These are phyloP conservation scores for Fragaria iinumae DNA, from an alignment of 306 rosid genomes.

Conservation along the genomic window DNA sequence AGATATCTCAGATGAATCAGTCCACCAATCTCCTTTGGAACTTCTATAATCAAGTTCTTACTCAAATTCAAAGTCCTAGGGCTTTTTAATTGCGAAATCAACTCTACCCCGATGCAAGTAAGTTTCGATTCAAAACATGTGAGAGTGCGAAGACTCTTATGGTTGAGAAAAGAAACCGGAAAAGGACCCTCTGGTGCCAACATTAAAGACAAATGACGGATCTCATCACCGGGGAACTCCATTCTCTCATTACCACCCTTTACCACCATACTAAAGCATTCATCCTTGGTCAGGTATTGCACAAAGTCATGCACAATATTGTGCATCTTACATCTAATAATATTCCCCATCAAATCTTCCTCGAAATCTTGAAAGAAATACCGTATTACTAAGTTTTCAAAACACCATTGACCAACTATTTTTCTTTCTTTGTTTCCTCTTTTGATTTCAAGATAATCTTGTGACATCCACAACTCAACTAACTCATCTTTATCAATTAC, in stretches of 20 bases:
- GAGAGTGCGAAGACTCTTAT: not conserved
- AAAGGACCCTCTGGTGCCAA: not conserved
- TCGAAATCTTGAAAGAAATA: no score
- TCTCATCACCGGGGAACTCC: not conserved
- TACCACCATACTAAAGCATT: not conserved
- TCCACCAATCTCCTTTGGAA: not conserved
- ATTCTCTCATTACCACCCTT: not conserved
- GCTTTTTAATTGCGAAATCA: not conserved
- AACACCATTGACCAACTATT: not conserved
- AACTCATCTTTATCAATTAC: rapidly evolving
- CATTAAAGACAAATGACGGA: not conserved
- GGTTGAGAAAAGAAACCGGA: not conserved
- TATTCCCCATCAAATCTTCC: not conserved
- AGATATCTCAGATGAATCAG: conserved; percentile 2
- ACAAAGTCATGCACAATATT: not conserved
- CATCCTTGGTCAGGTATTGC: not conserved
- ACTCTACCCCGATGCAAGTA: not conserved
- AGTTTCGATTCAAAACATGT: not conserved
- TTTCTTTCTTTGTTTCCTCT: not conserved
- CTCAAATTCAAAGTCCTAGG: not conserved
- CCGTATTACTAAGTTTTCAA: no score
- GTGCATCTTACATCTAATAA: not conserved
- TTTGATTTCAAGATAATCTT: not conserved
- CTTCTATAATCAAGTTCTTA: rapidly evolving
- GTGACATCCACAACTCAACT: not conserved